These are phyloP conservation scores for Linnemannia exigua DNA, from an alignment of 192 early-diverging fungal species.

Conservation along the genomic window DNA sequence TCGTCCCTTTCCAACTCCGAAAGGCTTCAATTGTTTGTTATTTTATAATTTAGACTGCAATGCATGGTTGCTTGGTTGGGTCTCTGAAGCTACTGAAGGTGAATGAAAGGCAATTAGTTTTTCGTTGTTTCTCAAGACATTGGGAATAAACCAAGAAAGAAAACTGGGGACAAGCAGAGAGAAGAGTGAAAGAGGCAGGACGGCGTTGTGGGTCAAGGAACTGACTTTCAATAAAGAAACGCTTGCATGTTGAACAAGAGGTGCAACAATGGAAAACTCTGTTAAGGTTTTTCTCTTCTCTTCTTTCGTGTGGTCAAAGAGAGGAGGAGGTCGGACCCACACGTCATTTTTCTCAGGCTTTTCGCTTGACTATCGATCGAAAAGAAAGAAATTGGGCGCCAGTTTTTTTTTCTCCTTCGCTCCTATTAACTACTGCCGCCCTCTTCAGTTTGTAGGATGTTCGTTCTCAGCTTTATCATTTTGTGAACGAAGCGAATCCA, in stretches of 20 bases:
- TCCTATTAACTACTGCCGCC: background rate
- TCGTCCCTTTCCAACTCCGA: no score
- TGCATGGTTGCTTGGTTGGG: no score
- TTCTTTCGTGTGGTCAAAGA: background rate
- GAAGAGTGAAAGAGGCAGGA: background rate
- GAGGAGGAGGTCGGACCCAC: background rate
- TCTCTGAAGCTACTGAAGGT: no score
- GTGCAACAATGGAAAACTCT: no score
- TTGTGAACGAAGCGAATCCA: background rate
- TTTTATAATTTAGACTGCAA: no score
- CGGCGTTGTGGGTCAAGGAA: background rate
- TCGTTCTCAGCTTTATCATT: background rate
- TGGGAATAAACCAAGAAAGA: background rate
- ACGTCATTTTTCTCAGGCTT: constrained; percentile 2
- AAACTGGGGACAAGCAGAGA: background rate
- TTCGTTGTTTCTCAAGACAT: no score
- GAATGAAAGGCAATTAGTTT: no score
- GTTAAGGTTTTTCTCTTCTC: background rate
- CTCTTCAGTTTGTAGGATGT: background rate
- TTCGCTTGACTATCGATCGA: background rate
- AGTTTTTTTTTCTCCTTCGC: constrained; percentile 9
- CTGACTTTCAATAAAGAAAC: background rate
- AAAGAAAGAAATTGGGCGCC: constrained; percentile 3
- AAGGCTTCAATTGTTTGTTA: no score
- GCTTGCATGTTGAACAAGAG: no score